Base-by-base conservation (phyloP, 2,329 filamentous ascomycete genomes). In the Diaporthe citrichinensis region DNA sequence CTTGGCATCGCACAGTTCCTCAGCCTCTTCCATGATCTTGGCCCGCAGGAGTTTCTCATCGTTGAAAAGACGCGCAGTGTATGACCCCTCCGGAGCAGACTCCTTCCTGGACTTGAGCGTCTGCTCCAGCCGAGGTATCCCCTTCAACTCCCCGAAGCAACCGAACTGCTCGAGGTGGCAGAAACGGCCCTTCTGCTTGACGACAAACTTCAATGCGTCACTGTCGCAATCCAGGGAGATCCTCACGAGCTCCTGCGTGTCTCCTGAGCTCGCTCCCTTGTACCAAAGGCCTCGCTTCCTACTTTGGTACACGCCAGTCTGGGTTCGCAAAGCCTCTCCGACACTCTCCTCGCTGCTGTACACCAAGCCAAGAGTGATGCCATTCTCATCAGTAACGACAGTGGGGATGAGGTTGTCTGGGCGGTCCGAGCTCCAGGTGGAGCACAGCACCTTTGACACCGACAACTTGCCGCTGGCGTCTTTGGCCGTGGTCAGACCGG, bases 1-100 rank as follows among this genome's bases (percentile, higher is more conserved):
- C 78, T 92, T 92, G 23, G 97, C 96, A 78, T 97, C 92, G 81
- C 96, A 98, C 57, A 99, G 89, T 86, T 99, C 97, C 81, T 97
- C 94, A 0, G 97, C 97, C 84, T 99, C 97, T 84, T 99, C 97
- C 92, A 98, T 97, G 74, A 99, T 98, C 89, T 99, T 99, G 4
- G 97, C 97, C 58, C 94, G 90, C 72, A 98, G 86, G 73, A 99
- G 90, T 83, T 97, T 96, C 79, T 95, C 91, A 78, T 99, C 97
- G 25, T 93, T 96, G 88, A 98, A 99, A 1, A 99, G 88, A 46
- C 96, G 90, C 25, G 95, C 95, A 6, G 97, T 99, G 84, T 99
- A 99, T 17, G 97, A 99, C 1, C 96, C 96, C 78, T 90, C 90
- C 0, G 97, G 96, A 0, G 96, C 96, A 25, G 94, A 95, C 57